These are phyloP conservation scores for Prunus campanulata DNA, from an alignment of 306 rosid species.

Conservation along the genomic window DNA sequence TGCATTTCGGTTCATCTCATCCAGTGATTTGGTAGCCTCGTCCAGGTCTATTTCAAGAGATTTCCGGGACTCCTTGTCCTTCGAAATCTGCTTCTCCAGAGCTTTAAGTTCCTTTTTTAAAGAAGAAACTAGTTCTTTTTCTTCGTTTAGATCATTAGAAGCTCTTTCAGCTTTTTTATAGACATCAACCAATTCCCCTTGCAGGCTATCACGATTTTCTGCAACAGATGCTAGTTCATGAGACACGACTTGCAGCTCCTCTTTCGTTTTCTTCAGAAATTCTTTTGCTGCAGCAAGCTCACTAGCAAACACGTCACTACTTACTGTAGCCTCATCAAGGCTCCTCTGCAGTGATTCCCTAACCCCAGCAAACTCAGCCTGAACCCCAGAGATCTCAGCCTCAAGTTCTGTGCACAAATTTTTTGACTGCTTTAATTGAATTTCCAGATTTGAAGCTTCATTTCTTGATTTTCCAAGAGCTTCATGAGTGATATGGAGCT, in stretches of 20 bases:
- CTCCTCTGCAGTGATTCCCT: conserved; percentile 50
- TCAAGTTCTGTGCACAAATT: conserved; percentile 42
- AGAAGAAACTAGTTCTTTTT: conserved; percentile 50
- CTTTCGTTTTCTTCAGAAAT: conserved; percentile 43
- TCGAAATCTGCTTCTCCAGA: conserved; percentile 58
- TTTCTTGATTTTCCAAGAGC: conserved; percentile 58
- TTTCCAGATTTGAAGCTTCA: conserved; percentile 51
- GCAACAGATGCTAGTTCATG: conserved; percentile 39
- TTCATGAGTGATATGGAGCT: conserved; percentile 46
- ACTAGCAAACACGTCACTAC: conserved; percentile 36
- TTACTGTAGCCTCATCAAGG: conserved; percentile 49
- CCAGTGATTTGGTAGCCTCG: conserved; percentile 75
- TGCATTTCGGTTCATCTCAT: conserved; percentile 69
- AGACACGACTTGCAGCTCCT: conserved; percentile 48
- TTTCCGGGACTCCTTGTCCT: conserved; percentile 53
- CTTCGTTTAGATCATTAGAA: conserved; percentile 52
- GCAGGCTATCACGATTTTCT: conserved; percentile 55
- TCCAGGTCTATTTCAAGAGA: conserved; percentile 66
- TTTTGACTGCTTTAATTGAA: conserved; percentile 42
- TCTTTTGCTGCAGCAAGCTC: conserved; percentile 60
- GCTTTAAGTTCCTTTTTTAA: conserved; percentile 49
- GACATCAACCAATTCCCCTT: conserved; percentile 54
- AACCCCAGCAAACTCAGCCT: conserved; percentile 57
- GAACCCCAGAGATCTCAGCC: conserved; percentile 52
- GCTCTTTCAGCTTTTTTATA: conserved; percentile 63